These are phyloP conservation scores for Penicillium vulpinum DNA, from an alignment of 2,329 filamentous ascomycete genomes.

Conservation along the genomic window DNA sequence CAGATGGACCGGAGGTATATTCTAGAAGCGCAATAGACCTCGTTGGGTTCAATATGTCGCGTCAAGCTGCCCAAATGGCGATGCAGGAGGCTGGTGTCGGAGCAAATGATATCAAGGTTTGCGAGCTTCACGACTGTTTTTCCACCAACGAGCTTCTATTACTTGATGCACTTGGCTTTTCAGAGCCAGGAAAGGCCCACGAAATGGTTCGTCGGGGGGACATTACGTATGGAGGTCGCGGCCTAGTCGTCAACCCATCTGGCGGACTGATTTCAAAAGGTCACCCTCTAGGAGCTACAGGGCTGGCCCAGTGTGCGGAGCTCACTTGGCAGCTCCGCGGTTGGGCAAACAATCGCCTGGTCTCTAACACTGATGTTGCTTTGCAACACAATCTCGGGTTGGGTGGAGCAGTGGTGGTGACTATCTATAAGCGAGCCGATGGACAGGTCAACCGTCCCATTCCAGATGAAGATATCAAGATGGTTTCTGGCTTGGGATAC, in stretches of 20 bases:
- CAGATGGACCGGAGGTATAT: constrained; percentile 78
- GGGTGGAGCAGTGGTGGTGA: constrained; percentile 85
- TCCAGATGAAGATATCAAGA: constrained; percentile 63
- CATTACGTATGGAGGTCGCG: constrained; percentile 81
- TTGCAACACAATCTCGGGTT: constrained; percentile 92
- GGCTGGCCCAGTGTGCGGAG: constrained; percentile 93
- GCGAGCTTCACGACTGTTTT: constrained; percentile 96
- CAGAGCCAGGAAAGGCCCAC: constrained; percentile 79
- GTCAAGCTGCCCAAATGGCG: constrained; percentile 67
- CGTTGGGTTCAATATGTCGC: constrained; percentile 83
- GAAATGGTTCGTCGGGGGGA: constrained; percentile 83
- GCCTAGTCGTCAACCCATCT: constrained; percentile 80
- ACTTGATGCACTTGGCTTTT: constrained; percentile 80
- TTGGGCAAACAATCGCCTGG: constrained; percentile 89
- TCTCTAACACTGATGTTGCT: constrained; percentile 67
- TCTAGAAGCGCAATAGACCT: constrained; percentile 79
- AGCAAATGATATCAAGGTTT: constrained; percentile 71
- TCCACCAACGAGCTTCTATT: constrained; percentile 88
- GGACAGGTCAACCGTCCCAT: constrained; percentile 62
- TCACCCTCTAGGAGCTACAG: constrained; percentile 88
- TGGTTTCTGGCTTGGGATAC: constrained; percentile 71
- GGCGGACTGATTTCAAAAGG: constrained; percentile 94
- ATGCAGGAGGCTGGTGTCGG: constrained; percentile 65
- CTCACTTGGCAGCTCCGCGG: constrained; percentile 92
- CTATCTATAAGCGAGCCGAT: constrained; percentile 85